These are phyloP conservation scores for Leccinum truebloodii DNA, from an alignment of 768 basidiomycete genomes.

Conservation along the genomic window DNA sequence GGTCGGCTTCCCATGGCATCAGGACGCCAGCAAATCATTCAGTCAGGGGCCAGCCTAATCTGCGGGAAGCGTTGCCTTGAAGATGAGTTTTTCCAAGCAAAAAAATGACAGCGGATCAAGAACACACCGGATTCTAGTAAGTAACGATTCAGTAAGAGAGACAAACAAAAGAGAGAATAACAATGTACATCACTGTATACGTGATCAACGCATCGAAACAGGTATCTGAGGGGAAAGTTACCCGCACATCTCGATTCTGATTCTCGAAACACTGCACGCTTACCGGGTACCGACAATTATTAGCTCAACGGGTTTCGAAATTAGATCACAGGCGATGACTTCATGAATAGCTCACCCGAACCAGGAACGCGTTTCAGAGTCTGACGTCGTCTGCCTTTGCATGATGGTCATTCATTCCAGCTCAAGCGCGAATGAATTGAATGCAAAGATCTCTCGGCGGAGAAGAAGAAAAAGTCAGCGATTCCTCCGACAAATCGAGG, in stretches of 20 bases:
- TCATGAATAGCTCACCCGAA: neutral
- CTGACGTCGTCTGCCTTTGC: neutral
- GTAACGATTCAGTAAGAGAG: conserved; percentile 7
- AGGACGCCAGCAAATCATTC: conserved; percentile 3
- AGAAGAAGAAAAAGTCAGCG: conserved; percentile 5
- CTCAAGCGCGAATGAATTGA: neutral
- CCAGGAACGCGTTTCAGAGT: conserved; percentile 7
- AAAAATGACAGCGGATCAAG: conserved; percentile 13
- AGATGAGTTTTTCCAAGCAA: neutral
- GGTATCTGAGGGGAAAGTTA: neutral
- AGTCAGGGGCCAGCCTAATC: conserved; percentile 11
- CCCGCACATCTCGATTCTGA: neutral
- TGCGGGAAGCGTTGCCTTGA: conserved; percentile 2
- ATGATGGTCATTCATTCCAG: neutral
- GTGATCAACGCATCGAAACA: conserved; percentile 1
- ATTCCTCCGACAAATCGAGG: neutral
- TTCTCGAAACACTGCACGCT: neutral
- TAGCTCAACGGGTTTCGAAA: neutral
- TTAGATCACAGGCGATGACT: neutral
- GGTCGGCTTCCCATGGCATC: conserved; percentile 1
- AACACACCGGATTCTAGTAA: neutral
- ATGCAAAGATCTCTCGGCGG: neutral
- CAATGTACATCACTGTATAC: conserved; percentile 7
- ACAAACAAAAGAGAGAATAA: conserved; percentile 2
- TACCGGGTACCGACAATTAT: neutral